Evolutionary conservation across 2,329 filamentous ascomycete genomes (phyloP).

Genomic region (Diaporthe sp.): DNA sequence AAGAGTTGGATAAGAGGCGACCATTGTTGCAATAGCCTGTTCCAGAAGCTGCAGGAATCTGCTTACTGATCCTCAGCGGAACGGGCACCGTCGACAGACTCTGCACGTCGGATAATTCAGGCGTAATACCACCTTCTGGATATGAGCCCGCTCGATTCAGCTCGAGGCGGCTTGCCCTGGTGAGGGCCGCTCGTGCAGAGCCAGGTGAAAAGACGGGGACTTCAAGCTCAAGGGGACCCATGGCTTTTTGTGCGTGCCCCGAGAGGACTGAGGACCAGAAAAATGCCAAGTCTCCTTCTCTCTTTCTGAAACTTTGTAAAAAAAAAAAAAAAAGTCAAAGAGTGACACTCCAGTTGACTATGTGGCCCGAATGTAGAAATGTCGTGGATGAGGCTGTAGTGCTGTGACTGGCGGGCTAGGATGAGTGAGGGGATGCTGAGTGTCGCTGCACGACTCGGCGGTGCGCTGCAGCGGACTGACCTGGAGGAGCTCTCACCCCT

Average conservation of each 20-base stretch:
- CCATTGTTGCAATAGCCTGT: not conserved
- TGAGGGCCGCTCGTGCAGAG: conserved; percentile 51
- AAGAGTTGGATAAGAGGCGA: not conserved
- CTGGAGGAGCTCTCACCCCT: not conserved
- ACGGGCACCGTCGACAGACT: conserved; percentile 44
- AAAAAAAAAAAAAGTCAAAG: not conserved
- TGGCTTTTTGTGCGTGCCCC: not conserved
- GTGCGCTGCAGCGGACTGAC: not conserved
- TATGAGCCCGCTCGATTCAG: conserved; percentile 65
- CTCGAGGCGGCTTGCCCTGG: conserved; percentile 60
- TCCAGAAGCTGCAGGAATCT: not conserved
- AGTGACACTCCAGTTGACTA: too few species aligned
- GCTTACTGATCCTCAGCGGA: conserved; percentile 57
- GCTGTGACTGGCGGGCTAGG: not conserved
- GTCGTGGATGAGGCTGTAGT: not conserved
- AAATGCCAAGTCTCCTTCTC: not conserved
- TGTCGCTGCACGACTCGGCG: not conserved
- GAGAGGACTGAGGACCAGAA: fast-evolving
- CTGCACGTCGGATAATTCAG: conserved; percentile 52
- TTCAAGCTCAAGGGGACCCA: conserved; percentile 60
- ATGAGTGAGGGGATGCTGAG: not conserved
- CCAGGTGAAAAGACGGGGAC: conserved; percentile 63
- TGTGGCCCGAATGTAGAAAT: not conserved
- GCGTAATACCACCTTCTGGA: conserved; percentile 61
- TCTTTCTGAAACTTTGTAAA: not conserved